Evolutionary conservation across 495 filamentous ascomycete genomes (phyloP).

Genomic region (Penicillium riverlandense): DNA sequence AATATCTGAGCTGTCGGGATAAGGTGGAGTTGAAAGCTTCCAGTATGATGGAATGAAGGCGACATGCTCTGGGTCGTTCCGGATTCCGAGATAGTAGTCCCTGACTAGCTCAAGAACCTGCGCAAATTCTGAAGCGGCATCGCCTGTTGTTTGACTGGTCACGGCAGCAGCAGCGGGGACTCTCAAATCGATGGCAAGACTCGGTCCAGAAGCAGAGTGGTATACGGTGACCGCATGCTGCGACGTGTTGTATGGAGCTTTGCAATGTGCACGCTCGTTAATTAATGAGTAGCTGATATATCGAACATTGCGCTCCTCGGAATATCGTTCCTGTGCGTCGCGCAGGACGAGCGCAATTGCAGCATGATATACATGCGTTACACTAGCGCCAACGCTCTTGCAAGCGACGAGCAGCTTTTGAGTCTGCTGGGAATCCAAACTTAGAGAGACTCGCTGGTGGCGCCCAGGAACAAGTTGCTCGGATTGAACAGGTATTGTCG

Average conservation of each 20-base stretch:
- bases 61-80: slow-evolving; percentile 16
- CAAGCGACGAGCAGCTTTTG: slow-evolving; percentile 6
- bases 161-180: slow-evolving; percentile 3
- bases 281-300: slow-evolving; percentile 19
- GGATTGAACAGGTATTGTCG: slow-evolving; percentile 9
- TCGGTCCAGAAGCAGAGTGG: slow-evolving; percentile 18
- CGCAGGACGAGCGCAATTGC: slow-evolving; percentile 14
- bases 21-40: slow-evolving; percentile 13
- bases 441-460: slow-evolving; percentile 18
- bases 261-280: slow-evolving; percentile 17
- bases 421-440: slow-evolving; percentile 5
- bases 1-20: slow-evolving; percentile 8
- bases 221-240: slow-evolving; percentile 16
- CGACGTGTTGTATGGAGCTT: slow-evolving; percentile 9
- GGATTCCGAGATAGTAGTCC: slow-evolving; percentile 18
- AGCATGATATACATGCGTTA: slow-evolving; percentile 23
- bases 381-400: slow-evolving; percentile 5
- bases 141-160: not conserved
- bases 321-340: slow-evolving; percentile 8
- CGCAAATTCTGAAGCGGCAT: slow-evolving; percentile 1
- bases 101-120: slow-evolving; percentile 9
- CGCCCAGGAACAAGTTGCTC: slow-evolving; percentile 3
- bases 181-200: slow-evolving; percentile 13
- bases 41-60: slow-evolving; percentile 19
- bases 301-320: slow-evolving; percentile 6